phyloP scores from a whole-genome alignment of 169 alveolate genomes.

The Miamiensis avidus region DNA sequence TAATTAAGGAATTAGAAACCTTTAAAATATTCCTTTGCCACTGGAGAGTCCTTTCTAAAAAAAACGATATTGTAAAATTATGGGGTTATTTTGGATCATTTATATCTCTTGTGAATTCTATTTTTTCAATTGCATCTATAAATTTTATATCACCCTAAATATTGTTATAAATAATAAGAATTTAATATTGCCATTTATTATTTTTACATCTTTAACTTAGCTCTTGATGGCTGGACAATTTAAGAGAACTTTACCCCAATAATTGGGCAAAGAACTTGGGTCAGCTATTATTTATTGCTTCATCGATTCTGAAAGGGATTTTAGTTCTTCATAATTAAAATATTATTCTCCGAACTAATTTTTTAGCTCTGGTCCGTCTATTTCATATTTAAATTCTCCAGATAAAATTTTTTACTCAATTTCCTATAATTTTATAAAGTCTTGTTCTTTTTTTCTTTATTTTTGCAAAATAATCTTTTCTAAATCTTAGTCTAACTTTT shows the following conservation, averaged over 20 bases:
- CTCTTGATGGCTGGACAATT: not conserved
- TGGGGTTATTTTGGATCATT: not conserved
- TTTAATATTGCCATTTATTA: not conserved
- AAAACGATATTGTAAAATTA: not conserved
- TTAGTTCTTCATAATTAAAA: not conserved
- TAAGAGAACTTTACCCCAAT: not conserved
- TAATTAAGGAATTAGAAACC: not conserved
- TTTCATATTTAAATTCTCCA: not conserved
- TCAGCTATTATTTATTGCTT: too few relatives aligned
- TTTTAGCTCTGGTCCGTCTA: not conserved
- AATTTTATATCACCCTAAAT: not conserved
- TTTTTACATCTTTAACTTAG: not conserved
- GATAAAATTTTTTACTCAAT: not conserved
- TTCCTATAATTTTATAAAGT: too few relatives aligned
- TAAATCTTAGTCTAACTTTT: not conserved
- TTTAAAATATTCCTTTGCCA: too few relatives aligned
- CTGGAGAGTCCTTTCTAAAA: not conserved
- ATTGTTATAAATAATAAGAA: too few relatives aligned
- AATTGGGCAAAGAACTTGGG: too few relatives aligned
- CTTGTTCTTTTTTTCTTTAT: too few relatives aligned
- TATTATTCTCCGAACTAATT: not conserved
- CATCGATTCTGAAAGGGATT: too few relatives aligned
- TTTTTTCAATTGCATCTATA: not conserved
- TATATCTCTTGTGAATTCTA: not conserved
- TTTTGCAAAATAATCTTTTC: not conserved